Percentiles rank a stretch among this genome's conserved stretches.
phyloP scores from a whole-genome alignment of 2,329 filamentous ascomycete species.

The Aureobasidium sp. region DNA sequence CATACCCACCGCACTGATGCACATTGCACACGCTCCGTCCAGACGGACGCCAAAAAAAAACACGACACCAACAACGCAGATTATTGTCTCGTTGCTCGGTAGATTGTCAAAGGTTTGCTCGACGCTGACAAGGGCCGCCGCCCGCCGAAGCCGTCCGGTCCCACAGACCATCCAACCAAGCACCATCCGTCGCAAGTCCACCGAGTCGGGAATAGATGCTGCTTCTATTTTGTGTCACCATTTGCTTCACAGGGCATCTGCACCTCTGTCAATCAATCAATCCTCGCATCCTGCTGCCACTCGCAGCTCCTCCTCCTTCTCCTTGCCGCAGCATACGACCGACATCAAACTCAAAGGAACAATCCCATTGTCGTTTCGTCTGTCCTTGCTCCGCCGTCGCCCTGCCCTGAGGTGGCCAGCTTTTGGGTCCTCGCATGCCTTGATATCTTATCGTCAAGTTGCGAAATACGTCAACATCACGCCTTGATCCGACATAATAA shows the following conservation, averaged over 20 bases:
- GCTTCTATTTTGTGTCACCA: conserved; percentile 7
- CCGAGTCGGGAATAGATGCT: conserved; percentile 6
- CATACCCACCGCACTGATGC: background rate
- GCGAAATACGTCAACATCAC: conserved; percentile 1
- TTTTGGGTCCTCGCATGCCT: background rate
- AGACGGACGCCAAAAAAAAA: background rate
- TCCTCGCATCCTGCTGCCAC: background rate
- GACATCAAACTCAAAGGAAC: conserved; percentile 1
- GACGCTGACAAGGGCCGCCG: conserved; percentile 9
- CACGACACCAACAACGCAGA: conserved; percentile 7
- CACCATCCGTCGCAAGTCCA: background rate
- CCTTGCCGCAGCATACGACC: conserved; percentile 10
- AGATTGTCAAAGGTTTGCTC: conserved; percentile 10
- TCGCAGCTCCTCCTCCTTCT: background rate
- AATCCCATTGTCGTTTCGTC: conserved; percentile 2
- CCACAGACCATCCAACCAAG: conserved; percentile 11
- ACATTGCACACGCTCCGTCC: background rate
- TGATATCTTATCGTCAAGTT: background rate
- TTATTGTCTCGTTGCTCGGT: conserved; percentile 13
- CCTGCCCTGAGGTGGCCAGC: background rate
- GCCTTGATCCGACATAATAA: conserved; percentile 1
- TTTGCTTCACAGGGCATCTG: conserved; percentile 8
- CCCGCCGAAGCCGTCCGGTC: conserved; percentile 12
- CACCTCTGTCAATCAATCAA: background rate
- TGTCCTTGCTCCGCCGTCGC: background rate